phyloP scores from a whole-genome alignment of 768 basidiomycete genomes.

The Gymnopilus dilepis region DNA sequence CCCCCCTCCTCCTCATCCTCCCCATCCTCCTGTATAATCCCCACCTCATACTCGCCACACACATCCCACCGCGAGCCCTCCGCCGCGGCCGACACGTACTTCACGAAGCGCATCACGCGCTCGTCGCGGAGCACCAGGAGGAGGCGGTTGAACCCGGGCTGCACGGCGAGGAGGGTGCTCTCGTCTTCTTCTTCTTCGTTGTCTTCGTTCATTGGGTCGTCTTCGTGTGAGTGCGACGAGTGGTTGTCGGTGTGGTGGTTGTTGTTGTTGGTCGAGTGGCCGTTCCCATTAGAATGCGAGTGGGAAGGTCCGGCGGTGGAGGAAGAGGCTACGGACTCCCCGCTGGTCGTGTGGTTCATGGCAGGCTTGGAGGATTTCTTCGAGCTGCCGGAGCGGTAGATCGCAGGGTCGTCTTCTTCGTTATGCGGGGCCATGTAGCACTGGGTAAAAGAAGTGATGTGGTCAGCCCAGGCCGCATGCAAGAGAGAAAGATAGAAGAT shows the following conservation, averaged over 20 bases:
- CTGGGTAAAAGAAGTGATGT: slow-evolving; percentile 38
- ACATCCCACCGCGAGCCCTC: slow-evolving; percentile 94
- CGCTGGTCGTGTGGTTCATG: slow-evolving; percentile 2
- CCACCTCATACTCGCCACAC: slow-evolving; percentile 91
- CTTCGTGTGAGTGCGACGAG: slow-evolving; percentile 55
- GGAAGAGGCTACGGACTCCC: slow-evolving; percentile 12
- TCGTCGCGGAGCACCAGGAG: slow-evolving; percentile 91
- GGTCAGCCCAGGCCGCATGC: slow-evolving; percentile 4
- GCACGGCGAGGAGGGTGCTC: slow-evolving; percentile 82
- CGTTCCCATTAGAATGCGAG: slow-evolving; percentile 14
- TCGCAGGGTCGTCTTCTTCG: slow-evolving; percentile 93
- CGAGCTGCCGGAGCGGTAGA: slow-evolving; percentile 75
- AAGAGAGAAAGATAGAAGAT: background rate
- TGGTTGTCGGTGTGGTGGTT: too few species aligned
- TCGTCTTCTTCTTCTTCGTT: slow-evolving; percentile 75
- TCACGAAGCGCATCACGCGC: slow-evolving; percentile 93
- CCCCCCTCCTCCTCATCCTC: slow-evolving; percentile 54
- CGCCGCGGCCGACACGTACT: slow-evolving; percentile 91
- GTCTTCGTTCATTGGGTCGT: slow-evolving; percentile 35
- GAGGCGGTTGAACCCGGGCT: slow-evolving; percentile 89
- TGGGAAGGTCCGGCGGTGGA: background rate
- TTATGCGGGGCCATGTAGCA: slow-evolving; percentile 96
- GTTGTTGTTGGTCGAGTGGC: too few species aligned
- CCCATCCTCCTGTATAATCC: slow-evolving; percentile 71
- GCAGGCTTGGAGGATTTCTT: slow-evolving; percentile 39